A percentile compares a stretch with the other conserved stretches of the same genome.
Conservation (phyloP, 257 asterid species). For the Penstemon davidsonii region DNA sequence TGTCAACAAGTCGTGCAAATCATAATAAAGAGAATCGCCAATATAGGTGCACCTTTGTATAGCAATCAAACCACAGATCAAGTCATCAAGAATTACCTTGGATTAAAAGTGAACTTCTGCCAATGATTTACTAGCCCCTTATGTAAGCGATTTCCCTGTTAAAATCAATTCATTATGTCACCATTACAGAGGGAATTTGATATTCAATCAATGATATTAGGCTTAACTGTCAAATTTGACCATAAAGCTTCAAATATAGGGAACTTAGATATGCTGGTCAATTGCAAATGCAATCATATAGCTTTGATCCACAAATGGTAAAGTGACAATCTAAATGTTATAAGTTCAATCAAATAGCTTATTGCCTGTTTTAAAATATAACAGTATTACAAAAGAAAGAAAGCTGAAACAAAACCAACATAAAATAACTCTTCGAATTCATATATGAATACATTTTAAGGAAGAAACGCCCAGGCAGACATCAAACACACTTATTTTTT, state of each 20-base stretch:
- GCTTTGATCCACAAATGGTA: too few relatives aligned
- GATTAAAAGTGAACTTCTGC: constrained; percentile 96
- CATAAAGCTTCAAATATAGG: constrained; percentile 15
- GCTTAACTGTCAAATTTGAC: constrained; percentile 19
- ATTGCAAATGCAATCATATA: too few relatives aligned
- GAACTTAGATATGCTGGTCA: neutral
- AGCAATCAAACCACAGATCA: constrained; percentile 6
- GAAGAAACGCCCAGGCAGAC: too few relatives aligned
- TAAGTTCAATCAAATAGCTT: too few relatives aligned
- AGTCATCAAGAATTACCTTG: constrained; percentile 55
- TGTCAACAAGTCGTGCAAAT: neutral
- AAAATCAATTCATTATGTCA: constrained; percentile 22
- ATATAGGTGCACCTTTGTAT: neutral
- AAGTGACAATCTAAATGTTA: too few relatives aligned
- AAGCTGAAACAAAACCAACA: too few relatives aligned
- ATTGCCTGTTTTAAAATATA: too few relatives aligned
- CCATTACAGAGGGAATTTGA: constrained; percentile 8
- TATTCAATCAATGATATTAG: constrained; percentile 13
- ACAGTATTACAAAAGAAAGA: too few relatives aligned
- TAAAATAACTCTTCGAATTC: too few relatives aligned
- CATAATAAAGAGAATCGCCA: neutral
- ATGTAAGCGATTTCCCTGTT: constrained; percentile 89
- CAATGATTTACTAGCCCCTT: constrained; percentile 89
- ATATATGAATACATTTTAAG: too few relatives aligned
- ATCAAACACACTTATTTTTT: too few relatives aligned